Evolutionary conservation across 768 basidiomycete species (phyloP).

Genomic region (Lactifluus volemus): DNA sequence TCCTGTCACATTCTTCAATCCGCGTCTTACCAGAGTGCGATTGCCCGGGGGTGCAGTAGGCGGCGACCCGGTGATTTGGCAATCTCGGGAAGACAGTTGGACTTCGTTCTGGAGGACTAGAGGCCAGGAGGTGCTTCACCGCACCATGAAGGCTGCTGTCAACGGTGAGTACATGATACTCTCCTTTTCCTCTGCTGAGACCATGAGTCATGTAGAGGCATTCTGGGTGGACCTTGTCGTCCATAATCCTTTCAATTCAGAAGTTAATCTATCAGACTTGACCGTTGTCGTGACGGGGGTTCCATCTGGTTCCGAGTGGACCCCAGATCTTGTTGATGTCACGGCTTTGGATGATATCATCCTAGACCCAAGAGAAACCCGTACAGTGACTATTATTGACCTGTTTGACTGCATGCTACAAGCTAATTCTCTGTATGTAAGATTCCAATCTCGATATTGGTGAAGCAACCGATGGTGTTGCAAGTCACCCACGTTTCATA

Average conservation of each 20-base stretch:
- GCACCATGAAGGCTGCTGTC: slow-evolving; percentile 50
- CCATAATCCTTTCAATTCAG: slow-evolving; percentile 64
- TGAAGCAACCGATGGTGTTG: slow-evolving; percentile 42
- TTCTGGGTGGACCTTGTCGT: slow-evolving; percentile 72
- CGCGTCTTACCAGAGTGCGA: slow-evolving; percentile 47
- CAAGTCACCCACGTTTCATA: slow-evolving; percentile 51
- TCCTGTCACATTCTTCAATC: slow-evolving; percentile 59
- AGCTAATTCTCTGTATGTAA: slow-evolving; percentile 22
- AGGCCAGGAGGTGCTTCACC: slow-evolving; percentile 47
- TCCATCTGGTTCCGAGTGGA: slow-evolving; percentile 27
- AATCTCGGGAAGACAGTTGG: slow-evolving; percentile 59
- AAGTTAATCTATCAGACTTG: slow-evolving; percentile 58
- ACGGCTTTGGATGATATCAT: slow-evolving; percentile 53
- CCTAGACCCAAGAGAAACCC: slow-evolving; percentile 55
- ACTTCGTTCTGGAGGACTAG: slow-evolving; percentile 43
- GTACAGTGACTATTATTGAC: slow-evolving; percentile 39
- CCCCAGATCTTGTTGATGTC: slow-evolving; percentile 40
- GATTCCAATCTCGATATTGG: slow-evolving; percentile 58
- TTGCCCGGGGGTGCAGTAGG: slow-evolving; percentile 42
- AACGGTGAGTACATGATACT: slow-evolving; percentile 38
- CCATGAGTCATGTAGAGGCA: slow-evolving; percentile 37
- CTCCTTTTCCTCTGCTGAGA: slow-evolving; percentile 5
- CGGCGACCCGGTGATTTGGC: slow-evolving; percentile 47
- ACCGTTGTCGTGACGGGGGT: slow-evolving; percentile 44
- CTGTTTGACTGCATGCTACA: not conserved